Evolutionary conservation across 305 asterid genomes (phyloP).

Genomic region (Solanum hybrid): DNA sequence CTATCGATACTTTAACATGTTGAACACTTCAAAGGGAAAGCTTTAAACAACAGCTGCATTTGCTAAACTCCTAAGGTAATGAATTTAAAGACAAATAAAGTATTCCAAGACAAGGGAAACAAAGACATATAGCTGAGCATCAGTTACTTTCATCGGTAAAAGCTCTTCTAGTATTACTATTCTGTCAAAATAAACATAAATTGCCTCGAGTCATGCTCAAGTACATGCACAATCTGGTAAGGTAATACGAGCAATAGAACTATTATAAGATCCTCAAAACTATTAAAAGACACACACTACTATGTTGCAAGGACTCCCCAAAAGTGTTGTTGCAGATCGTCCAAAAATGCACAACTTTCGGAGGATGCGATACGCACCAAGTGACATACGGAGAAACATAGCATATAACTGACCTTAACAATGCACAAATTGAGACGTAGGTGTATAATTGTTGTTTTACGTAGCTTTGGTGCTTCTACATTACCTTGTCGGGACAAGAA

Average conservation of each 20-base stretch:
- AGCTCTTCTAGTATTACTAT: not conserved
- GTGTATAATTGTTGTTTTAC: not conserved
- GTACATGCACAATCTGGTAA: not conserved
- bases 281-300: too few relatives aligned
- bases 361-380: not conserved
- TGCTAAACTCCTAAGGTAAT: not conserved
- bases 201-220: constrained; percentile 1
- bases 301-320: too few relatives aligned
- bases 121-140: not conserved
- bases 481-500: constrained; percentile 83
- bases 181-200: not conserved
- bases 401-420: not conserved
- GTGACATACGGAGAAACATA: not conserved
- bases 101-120: not conserved
- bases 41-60: not conserved
- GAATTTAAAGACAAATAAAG: not conserved
- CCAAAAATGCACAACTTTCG: not conserved
- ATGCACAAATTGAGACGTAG: not conserved
- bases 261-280: constrained; percentile 1
- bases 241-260: not conserved
- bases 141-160: not conserved
- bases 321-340: not conserved
- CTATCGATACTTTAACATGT: not conserved
- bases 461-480: not conserved
- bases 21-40: not conserved